Evolutionary conservation across 2,329 filamentous ascomycete species (phyloP).

Genomic region (Pseudogymnoascus sp.): DNA sequence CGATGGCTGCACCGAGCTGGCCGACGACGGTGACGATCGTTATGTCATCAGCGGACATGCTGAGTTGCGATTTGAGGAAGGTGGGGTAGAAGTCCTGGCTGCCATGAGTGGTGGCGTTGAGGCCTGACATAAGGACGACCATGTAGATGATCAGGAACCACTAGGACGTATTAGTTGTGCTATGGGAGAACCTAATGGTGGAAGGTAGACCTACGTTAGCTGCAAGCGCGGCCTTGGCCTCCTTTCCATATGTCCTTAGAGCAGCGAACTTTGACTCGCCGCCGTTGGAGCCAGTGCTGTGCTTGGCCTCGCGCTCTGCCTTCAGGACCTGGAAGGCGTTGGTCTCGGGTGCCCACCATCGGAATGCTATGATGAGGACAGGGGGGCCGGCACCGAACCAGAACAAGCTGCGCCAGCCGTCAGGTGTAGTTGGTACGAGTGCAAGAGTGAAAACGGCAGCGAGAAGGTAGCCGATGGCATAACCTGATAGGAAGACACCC

Average conservation of each 20-base stretch:
- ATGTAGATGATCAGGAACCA: slow-evolving; percentile 72
- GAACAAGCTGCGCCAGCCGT: slow-evolving; percentile 72
- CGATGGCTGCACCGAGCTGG: slow-evolving; percentile 57
- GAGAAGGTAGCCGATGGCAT: slow-evolving; percentile 22
- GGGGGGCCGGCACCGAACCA: slow-evolving; percentile 81
- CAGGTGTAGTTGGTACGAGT: slow-evolving; percentile 62
- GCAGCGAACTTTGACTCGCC: slow-evolving; percentile 53
- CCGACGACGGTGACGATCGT: slow-evolving; percentile 62
- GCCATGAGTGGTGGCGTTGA: slow-evolving; percentile 52
- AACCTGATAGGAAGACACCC: slow-evolving; percentile 22
- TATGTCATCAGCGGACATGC: slow-evolving; percentile 26
- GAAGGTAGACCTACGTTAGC: slow-evolving; percentile 25
- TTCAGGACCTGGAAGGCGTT: slow-evolving; percentile 59
- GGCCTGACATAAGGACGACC: slow-evolving; percentile 78
- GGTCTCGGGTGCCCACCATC: slow-evolving; percentile 69
- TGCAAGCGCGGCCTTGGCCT: slow-evolving; percentile 67
- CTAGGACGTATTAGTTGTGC: slow-evolving; percentile 42
- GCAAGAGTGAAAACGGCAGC: slow-evolving; percentile 47
- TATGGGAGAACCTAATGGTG: too few relatives aligned
- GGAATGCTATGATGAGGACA: slow-evolving; percentile 66
- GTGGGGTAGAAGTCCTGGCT: slow-evolving; percentile 44
- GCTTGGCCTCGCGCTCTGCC: slow-evolving; percentile 49
- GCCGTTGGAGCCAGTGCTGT: slow-evolving; percentile 57
- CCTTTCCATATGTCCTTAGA: slow-evolving; percentile 57
- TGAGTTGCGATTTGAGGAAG: slow-evolving; percentile 45